Conservation (phyloP, 1,139 yeast genomes). For the Scheffersomyces segobiensis region DNA sequence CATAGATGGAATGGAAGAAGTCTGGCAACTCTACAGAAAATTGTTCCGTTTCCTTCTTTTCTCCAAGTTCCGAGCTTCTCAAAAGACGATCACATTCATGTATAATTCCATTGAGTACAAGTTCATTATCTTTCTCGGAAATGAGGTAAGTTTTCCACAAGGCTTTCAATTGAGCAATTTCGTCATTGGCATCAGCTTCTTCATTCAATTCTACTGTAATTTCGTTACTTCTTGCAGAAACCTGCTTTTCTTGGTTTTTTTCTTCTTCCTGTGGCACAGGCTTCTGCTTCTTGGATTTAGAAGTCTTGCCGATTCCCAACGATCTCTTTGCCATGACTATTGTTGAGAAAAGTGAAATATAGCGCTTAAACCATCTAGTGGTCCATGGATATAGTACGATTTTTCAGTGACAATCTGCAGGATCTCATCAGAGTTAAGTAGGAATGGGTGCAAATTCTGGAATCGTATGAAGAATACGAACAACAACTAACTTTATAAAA, state of each 20-base stretch:
- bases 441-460: background rate
- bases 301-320: slow-evolving; percentile 73
- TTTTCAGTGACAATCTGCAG: background rate
- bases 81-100: slow-evolving; percentile 88
- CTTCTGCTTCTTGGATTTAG: slow-evolving; percentile 53
- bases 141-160: slow-evolving; percentile 62
- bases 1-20: slow-evolving; percentile 72
- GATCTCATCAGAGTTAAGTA: background rate
- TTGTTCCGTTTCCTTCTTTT: slow-evolving; percentile 14
- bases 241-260: slow-evolving; percentile 13
- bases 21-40: slow-evolving; percentile 41
- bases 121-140: slow-evolving; percentile 59
- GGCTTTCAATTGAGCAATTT: slow-evolving; percentile 69
- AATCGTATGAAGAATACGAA: background rate
- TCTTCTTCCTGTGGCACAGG: slow-evolving; percentile 18
- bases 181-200: slow-evolving; percentile 75
- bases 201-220: slow-evolving; percentile 71
- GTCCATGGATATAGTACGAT: background rate
- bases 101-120: slow-evolving; percentile 77
- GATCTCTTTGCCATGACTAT: slow-evolving; percentile 72
- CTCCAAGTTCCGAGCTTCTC: slow-evolving; percentile 39
- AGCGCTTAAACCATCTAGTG: background rate
- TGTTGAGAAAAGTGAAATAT: background rate
- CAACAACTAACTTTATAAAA: too few relatives aligned
- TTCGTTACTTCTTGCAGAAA: slow-evolving; percentile 31